phyloP scores from a whole-genome alignment of 495 filamentous ascomycete genomes.

The Xylaria scruposa region DNA sequence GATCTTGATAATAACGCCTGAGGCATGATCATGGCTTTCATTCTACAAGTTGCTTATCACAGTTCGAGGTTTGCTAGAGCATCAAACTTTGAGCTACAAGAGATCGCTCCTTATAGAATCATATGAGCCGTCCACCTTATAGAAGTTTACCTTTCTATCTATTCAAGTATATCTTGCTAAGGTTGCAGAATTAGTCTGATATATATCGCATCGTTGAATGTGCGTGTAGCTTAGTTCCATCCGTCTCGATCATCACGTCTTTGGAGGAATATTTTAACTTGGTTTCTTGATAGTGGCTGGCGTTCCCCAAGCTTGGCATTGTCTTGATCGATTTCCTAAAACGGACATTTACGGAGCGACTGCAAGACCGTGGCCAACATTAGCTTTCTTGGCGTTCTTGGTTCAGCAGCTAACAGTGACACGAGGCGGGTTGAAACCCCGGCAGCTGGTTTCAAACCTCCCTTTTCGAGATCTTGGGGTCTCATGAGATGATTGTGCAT shows the following conservation, averaged over 20 bases:
- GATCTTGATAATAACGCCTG: no score
- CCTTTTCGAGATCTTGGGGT: background rate
- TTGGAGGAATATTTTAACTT: no score
- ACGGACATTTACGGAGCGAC: conserved; percentile 8
- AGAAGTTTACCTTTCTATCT: background rate
- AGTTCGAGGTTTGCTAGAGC: background rate
- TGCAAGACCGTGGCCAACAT: background rate
- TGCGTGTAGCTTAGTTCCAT: background rate
- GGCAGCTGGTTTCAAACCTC: background rate
- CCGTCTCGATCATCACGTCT: background rate
- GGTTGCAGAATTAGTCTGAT: background rate
- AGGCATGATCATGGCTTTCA: no score
- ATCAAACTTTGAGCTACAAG: background rate
- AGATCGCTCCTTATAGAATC: background rate
- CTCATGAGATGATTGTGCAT: background rate
- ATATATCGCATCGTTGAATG: background rate
- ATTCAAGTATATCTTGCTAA: background rate
- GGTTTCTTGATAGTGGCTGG: background rate
- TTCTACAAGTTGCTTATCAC: no score
- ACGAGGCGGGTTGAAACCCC: background rate
- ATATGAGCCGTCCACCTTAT: background rate
- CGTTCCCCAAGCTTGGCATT: conserved; percentile 5
- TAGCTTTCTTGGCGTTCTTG: conserved; percentile 13
- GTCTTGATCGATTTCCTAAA: conserved; percentile 12
- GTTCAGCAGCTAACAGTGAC: background rate